These are phyloP conservation scores for Euphrasia confusa DNA, from an alignment of 257 asterid species.

Conservation along the genomic window DNA sequence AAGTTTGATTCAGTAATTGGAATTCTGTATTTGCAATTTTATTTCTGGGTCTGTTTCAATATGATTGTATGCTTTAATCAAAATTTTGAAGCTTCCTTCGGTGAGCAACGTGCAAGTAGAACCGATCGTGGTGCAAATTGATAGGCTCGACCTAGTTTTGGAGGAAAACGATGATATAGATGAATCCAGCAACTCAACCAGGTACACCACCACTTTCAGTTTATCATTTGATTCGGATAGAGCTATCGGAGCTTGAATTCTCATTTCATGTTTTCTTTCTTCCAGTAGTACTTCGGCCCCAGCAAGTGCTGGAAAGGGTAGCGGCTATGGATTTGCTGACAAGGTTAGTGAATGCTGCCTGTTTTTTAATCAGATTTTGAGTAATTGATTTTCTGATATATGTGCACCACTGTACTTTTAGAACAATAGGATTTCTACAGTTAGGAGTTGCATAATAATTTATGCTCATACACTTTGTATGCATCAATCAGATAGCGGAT, in stretches of 20 bases:
- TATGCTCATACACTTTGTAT: slow-evolving; percentile 19
- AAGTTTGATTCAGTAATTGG: slow-evolving; percentile 10
- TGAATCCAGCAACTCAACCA: slow-evolving; percentile 50
- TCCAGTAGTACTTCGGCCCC: slow-evolving; percentile 50
- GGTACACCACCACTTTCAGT: slow-evolving; percentile 40
- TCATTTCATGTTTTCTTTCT: slow-evolving; percentile 21
- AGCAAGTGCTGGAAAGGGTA: slow-evolving; percentile 51
- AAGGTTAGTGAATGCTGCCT: slow-evolving; percentile 52
- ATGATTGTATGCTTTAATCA: slow-evolving; percentile 8
- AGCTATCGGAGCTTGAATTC: slow-evolving; percentile 21
- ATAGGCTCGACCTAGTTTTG: slow-evolving; percentile 83
- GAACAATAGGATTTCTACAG: slow-evolving; percentile 11
- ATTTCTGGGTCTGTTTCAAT: slow-evolving; percentile 6
- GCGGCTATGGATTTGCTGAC: slow-evolving; percentile 93
- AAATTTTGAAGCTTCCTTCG: slow-evolving; percentile 77
- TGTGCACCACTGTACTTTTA: slow-evolving; percentile 6
- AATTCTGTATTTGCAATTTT: slow-evolving; percentile 5
- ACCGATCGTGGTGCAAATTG: slow-evolving; percentile 85
- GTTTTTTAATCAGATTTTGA: slow-evolving; percentile 9
- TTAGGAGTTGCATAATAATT: slow-evolving; percentile 13
- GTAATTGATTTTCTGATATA: slow-evolving; percentile 14
- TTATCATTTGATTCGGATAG: slow-evolving; percentile 18
- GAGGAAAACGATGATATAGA: slow-evolving; percentile 81
- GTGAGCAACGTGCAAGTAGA: slow-evolving; percentile 93
- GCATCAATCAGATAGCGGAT: slow-evolving; percentile 80